These are phyloP conservation scores for Alternaria angustiovoidea DNA, from an alignment of 2,329 filamentous ascomycete species.

Conservation along the genomic window DNA sequence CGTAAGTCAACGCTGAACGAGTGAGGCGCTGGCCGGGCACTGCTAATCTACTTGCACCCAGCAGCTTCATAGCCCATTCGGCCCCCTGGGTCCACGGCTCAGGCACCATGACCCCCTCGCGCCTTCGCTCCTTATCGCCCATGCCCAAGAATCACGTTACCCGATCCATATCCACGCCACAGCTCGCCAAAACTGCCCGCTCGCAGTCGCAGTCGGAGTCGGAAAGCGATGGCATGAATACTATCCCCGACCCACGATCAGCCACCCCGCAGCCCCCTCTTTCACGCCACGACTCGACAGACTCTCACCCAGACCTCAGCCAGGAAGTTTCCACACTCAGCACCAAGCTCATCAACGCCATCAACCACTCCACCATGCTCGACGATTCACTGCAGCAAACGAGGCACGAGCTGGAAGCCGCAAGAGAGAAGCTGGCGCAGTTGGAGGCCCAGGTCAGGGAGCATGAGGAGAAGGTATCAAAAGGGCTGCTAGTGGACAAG, in stretches of 20 bases:
- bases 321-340: constrained; percentile 88
- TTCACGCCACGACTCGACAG: constrained; percentile 55
- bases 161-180: constrained; percentile 49
- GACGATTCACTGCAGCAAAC: constrained; percentile 87
- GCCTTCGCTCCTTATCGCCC: constrained; percentile 47
- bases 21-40: constrained; percentile 14
- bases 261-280: constrained; percentile 48
- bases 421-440: constrained; percentile 70
- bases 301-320: constrained; percentile 67
- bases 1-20: constrained; percentile 26
- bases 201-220: constrained; percentile 52
- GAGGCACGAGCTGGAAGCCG: constrained; percentile 80
- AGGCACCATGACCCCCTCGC: constrained; percentile 47
- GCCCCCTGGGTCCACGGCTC: constrained; percentile 46
- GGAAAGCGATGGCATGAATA: constrained; percentile 69
- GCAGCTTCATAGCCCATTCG: constrained; percentile 44
- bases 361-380: constrained; percentile 92
- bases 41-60: constrained; percentile 21
- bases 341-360: constrained; percentile 95
- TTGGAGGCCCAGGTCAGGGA: constrained; percentile 75
- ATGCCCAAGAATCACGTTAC: constrained; percentile 49
- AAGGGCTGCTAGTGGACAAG: constrained; percentile 78
- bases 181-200: constrained; percentile 41
- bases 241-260: constrained; percentile 65
- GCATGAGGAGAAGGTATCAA: constrained; percentile 73